Conservation (phyloP, 768 basidiomycete genomes). For the Terana coerulea region DNA sequence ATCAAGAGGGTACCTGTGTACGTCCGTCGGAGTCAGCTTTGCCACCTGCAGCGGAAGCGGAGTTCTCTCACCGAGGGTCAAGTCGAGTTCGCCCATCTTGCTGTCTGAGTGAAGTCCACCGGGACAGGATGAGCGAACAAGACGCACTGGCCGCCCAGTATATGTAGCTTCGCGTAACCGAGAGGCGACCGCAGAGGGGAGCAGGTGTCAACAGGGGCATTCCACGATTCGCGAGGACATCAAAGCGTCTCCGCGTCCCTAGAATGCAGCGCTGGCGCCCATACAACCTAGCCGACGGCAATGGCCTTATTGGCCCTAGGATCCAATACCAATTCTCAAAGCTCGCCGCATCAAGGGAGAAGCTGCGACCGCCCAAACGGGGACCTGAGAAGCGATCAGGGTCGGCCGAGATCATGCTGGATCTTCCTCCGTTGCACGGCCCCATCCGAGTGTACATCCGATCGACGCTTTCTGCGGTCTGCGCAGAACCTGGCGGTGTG, state of each 20-base stretch:
- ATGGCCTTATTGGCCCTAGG: not conserved
- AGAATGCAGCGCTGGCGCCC: not conserved
- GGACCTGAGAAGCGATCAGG: too few relatives aligned
- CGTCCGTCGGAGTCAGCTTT: too few relatives aligned
- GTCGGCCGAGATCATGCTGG: too few relatives aligned
- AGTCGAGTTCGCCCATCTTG: constrained; percentile 13
- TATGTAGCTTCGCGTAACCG: not conserved
- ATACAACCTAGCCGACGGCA: constrained; percentile 1
- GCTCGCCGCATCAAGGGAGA: not conserved
- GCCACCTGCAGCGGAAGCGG: not conserved
- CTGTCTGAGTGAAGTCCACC: not conserved
- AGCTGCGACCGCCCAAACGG: not conserved
- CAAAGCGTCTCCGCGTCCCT: constrained; percentile 6
- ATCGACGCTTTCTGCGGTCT: too few relatives aligned
- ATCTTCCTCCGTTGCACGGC: too few relatives aligned
- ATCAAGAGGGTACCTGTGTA: constrained; percentile 8
- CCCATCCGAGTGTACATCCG: too few relatives aligned
- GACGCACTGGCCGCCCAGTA: not conserved
- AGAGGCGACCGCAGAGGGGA: not conserved
- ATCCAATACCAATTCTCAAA: not conserved
- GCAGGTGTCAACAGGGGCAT: not conserved
- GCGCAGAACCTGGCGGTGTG: too few relatives aligned
- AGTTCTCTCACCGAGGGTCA: constrained; percentile 13
- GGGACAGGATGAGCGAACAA: not conserved
- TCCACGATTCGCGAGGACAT: not conserved